A percentile compares a stretch with the other conserved stretches of the same genome.
These are phyloP conservation scores for Vitis labrusca DNA, from an alignment of 164 flowering plant genomes.

Conservation along the genomic window DNA sequence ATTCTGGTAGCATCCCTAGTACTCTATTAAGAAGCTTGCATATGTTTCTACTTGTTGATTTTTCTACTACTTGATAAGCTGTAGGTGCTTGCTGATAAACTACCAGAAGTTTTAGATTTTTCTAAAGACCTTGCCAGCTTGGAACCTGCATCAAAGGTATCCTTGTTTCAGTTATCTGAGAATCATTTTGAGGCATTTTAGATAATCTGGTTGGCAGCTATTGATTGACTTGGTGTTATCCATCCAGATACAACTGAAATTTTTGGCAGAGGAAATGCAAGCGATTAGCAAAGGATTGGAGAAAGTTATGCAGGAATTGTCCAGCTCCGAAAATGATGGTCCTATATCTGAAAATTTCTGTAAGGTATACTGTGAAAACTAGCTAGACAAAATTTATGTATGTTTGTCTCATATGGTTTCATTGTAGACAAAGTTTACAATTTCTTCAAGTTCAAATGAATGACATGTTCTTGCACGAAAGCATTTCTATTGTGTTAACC, in stretches of 20 bases:
- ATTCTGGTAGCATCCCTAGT: neutral
- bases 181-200: slow-evolving; percentile 3
- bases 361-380: slow-evolving; percentile 39
- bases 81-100: slow-evolving; percentile 57
- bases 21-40: neutral
- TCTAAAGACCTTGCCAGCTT: slow-evolving; percentile 48
- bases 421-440: neutral
- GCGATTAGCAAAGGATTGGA: slow-evolving; percentile 95
- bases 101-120: slow-evolving; percentile 58
- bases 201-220: slow-evolving; percentile 7
- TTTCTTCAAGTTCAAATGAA: neutral
- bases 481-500: neutral
- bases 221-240: slow-evolving; percentile 11
- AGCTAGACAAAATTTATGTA: neutral
- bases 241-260: slow-evolving; percentile 81
- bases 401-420: slow-evolving; percentile 2
- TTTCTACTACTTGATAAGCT: slow-evolving; percentile 10
- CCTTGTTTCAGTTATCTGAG: neutral
- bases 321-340: slow-evolving; percentile 86
- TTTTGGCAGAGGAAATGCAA: slow-evolving; percentile 97
- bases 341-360: slow-evolving; percentile 64
- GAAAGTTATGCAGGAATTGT: slow-evolving; percentile 85
- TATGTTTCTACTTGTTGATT: neutral
- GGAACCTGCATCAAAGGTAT: slow-evolving; percentile 67
- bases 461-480: neutral